Base-by-base conservation (phyloP, 495 filamentous ascomycete species). In the Tuber melanosporum region DNA sequence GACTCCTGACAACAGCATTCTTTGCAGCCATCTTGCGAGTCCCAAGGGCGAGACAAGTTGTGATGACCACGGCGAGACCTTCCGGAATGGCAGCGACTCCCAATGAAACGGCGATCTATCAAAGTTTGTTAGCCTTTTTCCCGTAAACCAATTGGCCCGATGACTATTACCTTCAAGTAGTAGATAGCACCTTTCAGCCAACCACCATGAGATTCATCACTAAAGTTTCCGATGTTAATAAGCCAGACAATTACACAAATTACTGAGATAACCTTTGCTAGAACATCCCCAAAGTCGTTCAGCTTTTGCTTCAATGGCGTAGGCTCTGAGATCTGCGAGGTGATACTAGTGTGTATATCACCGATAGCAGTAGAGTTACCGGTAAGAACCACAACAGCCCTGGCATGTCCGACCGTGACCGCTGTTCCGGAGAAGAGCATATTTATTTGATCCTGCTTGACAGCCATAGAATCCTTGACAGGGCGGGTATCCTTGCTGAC, bases 111-210 rank as follows among this genome's bases (percentile, higher is more conserved):
- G 96, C 96, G 84, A 99, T 99, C 89, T 81, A 44, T n/a, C 42
- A 45, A 41, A 17, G 39, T 46, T 42, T 36, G n/a, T 78, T 71
- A 81, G 74, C 22, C 32, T 12, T 72, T 44, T 26, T 52, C n/a
- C 0, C 46, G 62, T 57, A 45, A 49, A 41, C 22, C 17, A 15
- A 73, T 17, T 57, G 17, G 19, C n/a, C 44, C n/a, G 32, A 74
- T 71, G 22, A 75, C n/a, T 70, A 83, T 81, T 81, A 81, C 79
- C 75, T 99, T 99, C 78, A 99, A 89, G 85, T 99, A 99, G 88
- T 99, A 99, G 80, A 99, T 98, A 73, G 96, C 96, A 75, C 96
- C 96, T 87, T 98, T 98, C 72, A 94, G 91, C 94, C 94, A 98
- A 82, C 91, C 92, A 76, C 94, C 94, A 84, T 97, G 94, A 73